Evolutionary conservation across 1,284 basidiomycete species (phyloP).

Genomic region (Ganoderma lingzhi): DNA sequence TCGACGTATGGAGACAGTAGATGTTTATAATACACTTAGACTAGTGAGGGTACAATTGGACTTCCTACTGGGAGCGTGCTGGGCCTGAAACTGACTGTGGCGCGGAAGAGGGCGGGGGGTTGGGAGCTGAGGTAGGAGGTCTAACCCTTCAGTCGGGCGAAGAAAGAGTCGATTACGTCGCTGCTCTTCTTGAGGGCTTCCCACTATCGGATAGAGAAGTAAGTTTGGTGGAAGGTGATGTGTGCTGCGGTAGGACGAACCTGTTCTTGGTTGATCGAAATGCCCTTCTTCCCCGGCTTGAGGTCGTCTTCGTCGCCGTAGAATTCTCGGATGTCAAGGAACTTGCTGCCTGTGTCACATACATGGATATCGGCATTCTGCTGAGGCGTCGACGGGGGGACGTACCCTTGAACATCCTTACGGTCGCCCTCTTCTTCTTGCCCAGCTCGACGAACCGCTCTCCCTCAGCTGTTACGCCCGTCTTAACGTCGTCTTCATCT

Average conservation of each 20-base stretch:
- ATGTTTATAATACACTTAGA: conserved; percentile 24
- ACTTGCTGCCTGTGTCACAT: conserved; percentile 48
- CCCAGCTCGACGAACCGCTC: conserved; percentile 74
- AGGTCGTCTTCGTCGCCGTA: conserved; percentile 70
- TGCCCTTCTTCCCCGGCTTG: conserved; percentile 87
- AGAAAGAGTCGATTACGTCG: conserved; percentile 59
- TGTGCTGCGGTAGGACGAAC: conserved; percentile 47
- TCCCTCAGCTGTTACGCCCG: conserved; percentile 52
- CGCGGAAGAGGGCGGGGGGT: neutral
- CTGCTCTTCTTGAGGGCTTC: conserved; percentile 56
- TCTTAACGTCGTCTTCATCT: conserved; percentile 12
- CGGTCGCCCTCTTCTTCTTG: conserved; percentile 75
- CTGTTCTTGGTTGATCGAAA: conserved; percentile 76
- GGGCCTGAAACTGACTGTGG: neutral
- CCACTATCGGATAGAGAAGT: conserved; percentile 59
- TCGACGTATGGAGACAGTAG: neutral
- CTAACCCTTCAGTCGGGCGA: conserved; percentile 52
- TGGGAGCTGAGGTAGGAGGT: neutral
- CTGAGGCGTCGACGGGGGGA: neutral
- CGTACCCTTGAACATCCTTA: conserved; percentile 74
- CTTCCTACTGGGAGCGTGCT: conserved; percentile 2
- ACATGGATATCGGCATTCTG: neutral
- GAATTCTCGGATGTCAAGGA: conserved; percentile 84
- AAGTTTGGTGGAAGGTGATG: neutral
- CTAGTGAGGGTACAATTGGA: conserved; percentile 22